Percentiles rank a stretch among this genome's conserved stretches.
These are phyloP conservation scores for Rhizophagus prolifer DNA, from an alignment of 192 early-diverging fungal species.

Conservation along the genomic window DNA sequence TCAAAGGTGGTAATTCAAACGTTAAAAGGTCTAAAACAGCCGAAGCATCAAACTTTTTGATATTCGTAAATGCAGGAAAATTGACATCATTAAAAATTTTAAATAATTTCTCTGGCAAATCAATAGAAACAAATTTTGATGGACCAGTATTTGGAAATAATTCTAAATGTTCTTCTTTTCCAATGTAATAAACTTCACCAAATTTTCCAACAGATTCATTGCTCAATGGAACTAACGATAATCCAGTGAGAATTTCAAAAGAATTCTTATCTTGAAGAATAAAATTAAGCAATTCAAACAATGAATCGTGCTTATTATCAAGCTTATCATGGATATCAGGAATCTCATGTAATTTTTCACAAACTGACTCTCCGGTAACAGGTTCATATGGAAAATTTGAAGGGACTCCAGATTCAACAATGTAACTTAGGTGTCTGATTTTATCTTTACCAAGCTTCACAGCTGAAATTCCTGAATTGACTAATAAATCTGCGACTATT, in stretches of 20 bases:
- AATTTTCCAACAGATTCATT: not conserved
- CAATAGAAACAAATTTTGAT: not conserved
- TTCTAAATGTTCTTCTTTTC: not conserved
- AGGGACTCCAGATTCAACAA: no score
- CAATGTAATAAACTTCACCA: not conserved
- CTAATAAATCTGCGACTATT: not conserved
- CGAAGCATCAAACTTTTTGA: not conserved
- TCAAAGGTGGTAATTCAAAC: not conserved
- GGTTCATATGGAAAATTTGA: no score
- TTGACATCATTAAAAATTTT: not conserved
- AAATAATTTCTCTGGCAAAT: not conserved
- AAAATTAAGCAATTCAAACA: not conserved
- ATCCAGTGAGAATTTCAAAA: not conserved
- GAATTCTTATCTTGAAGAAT: slow-evolving; percentile 1
- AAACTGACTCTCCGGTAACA: not conserved
- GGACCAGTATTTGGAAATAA: not conserved
- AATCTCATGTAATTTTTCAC: not conserved
- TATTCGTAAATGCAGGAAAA: not conserved
- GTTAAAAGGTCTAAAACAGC: not conserved
- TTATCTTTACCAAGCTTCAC: not conserved
- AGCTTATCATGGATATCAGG: no score
- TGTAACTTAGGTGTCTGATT: no score
- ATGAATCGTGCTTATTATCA: not conserved
- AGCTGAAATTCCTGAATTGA: not conserved
- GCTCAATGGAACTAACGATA: not conserved